Evolutionary conservation across 306 rosid genomes (phyloP).

Genomic region (Adenanthera pavonina): DNA sequence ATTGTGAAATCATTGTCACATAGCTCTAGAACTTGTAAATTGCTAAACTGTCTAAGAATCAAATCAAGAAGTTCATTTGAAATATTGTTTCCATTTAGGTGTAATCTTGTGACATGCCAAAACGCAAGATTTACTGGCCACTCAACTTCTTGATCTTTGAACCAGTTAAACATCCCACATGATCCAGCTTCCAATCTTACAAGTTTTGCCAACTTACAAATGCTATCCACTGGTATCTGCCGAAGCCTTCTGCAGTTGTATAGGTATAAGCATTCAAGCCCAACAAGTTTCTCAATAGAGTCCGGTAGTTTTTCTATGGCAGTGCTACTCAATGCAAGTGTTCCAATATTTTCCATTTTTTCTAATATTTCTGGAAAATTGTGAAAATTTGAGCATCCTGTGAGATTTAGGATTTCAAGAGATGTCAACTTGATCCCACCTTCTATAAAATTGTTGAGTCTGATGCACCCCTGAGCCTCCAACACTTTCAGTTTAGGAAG

Average conservation of each 20-base stretch:
- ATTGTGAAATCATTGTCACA: not conserved
- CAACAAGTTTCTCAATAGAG: constrained; percentile 1
- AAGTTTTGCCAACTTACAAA: too few species aligned
- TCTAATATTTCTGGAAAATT: not conserved
- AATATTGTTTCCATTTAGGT: too few species aligned
- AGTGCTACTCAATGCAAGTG: not conserved
- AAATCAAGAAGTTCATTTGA: too few species aligned
- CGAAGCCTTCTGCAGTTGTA: not conserved
- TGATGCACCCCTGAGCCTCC: not conserved
- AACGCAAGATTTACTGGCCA: too few species aligned
- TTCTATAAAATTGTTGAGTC: not conserved
- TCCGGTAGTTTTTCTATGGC: not conserved
- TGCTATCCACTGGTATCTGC: not conserved
- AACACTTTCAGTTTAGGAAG: not conserved
- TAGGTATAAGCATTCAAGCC: not conserved
- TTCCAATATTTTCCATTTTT: not conserved
- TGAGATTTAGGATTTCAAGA: not conserved
- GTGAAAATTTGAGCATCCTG: not conserved
- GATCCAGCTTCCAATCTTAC: not conserved
- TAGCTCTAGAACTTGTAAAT: not conserved
- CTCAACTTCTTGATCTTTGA: not conserved
- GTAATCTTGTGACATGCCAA: too few species aligned
- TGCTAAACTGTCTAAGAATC: not conserved
- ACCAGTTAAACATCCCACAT: not conserved
- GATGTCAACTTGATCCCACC: not conserved